phyloP scores from a whole-genome alignment of 192 early-diverging fungal genomes.

The Backusella morwellensis region DNA sequence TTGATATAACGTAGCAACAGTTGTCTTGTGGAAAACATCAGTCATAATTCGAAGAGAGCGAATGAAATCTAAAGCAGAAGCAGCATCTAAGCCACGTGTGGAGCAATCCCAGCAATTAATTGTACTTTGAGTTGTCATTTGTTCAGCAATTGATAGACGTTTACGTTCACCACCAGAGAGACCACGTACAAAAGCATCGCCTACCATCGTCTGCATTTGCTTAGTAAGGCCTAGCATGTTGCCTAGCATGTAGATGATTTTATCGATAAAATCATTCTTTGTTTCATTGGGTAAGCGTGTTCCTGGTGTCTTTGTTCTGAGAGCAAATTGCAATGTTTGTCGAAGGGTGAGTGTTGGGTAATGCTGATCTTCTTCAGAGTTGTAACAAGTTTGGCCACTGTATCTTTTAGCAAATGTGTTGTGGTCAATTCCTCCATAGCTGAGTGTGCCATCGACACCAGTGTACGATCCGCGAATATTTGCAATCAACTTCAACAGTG shows the following conservation, averaged over 20 bases:
- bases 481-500: constrained; percentile 58
- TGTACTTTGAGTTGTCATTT: constrained; percentile 63
- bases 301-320: constrained; percentile 72
- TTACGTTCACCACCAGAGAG: constrained; percentile 77
- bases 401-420: constrained; percentile 57
- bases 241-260: constrained; percentile 46
- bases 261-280: constrained; percentile 46
- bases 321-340: constrained; percentile 74
- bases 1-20: constrained; percentile 59
- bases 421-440: constrained; percentile 65
- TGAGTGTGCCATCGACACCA: constrained; percentile 52
- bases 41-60: constrained; percentile 70
- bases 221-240: constrained; percentile 56
- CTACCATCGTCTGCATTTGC: constrained; percentile 68
- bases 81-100: constrained; percentile 79
- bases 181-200: constrained; percentile 74
- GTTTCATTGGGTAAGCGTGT: constrained; percentile 45
- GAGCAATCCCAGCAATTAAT: constrained; percentile 61
- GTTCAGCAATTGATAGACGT: constrained; percentile 76
- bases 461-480: constrained; percentile 54
- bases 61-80: constrained; percentile 78
- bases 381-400: constrained; percentile 74
- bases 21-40: constrained; percentile 65
- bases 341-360: constrained; percentile 74
- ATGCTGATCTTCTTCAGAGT: constrained; percentile 79